These are phyloP conservation scores for Closterium sp. DNA, from an alignment of 139 green algal species.

Conservation along the genomic window DNA sequence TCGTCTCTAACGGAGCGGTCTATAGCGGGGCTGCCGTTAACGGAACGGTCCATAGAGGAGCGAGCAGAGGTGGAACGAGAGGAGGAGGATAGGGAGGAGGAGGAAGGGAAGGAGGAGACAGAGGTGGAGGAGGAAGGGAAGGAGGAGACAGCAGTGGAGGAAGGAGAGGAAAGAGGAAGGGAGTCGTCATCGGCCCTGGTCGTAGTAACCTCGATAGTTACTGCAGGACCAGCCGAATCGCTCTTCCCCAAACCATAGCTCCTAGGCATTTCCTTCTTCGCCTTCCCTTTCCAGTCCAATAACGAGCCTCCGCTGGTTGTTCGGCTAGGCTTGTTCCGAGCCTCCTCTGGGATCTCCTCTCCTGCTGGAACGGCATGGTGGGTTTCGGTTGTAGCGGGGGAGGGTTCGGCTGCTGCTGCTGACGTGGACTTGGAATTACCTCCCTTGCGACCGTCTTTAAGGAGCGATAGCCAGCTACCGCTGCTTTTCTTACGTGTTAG, in stretches of 20 bases:
- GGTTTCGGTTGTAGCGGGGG: background rate
- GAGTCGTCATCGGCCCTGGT: background rate
- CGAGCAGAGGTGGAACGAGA: background rate
- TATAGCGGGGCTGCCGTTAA: background rate
- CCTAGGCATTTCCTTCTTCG: background rate
- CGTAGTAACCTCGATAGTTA: background rate
- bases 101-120: background rate
- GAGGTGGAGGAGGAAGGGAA: too few relatives aligned
- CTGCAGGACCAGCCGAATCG: background rate
- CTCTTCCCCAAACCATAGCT: background rate
- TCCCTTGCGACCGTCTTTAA: background rate
- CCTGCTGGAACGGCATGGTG: background rate
- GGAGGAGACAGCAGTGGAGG: background rate
- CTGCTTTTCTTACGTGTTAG: background rate
- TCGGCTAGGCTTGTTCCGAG: background rate
- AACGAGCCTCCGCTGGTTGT: background rate
- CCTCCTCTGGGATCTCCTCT: background rate
- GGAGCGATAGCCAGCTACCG: background rate
- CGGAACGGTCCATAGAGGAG: background rate
- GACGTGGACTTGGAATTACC: background rate
- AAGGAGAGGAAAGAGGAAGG: background rate
- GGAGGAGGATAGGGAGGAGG: background rate
- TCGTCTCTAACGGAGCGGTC: background rate
- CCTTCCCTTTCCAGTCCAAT: background rate
- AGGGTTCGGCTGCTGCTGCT: background rate